phyloP scores from a whole-genome alignment of 2,329 filamentous ascomycete genomes.

The Fusarium sp. region DNA sequence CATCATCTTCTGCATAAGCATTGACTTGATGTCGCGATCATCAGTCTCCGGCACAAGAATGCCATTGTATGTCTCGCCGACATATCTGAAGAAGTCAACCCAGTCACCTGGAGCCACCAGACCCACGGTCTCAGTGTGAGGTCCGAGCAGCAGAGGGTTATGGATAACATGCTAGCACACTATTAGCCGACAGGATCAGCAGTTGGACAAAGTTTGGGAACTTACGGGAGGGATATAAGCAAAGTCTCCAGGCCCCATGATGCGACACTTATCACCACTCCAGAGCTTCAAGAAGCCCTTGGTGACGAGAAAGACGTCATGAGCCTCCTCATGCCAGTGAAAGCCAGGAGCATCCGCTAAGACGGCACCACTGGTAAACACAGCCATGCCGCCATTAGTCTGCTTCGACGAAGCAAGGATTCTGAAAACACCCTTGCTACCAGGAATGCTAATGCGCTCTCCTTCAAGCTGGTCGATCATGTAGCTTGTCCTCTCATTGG shows the following conservation, averaged over 20 bases:
- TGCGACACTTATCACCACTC: slow-evolving; percentile 64
- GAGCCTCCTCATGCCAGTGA: slow-evolving; percentile 65
- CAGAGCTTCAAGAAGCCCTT: slow-evolving; percentile 66
- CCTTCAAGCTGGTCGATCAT: slow-evolving; percentile 60
- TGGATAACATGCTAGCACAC: slow-evolving; percentile 57
- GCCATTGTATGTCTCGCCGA: slow-evolving; percentile 61
- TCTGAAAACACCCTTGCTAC: slow-evolving; percentile 60
- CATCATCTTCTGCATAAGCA: slow-evolving; percentile 64
- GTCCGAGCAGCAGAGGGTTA: slow-evolving; percentile 63
- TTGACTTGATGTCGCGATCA: slow-evolving; percentile 58
- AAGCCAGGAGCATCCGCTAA: slow-evolving; percentile 60
- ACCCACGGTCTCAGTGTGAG: slow-evolving; percentile 63
- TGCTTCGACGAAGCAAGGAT: slow-evolving; percentile 62
- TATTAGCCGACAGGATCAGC: background rate
- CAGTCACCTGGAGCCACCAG: slow-evolving; percentile 66
- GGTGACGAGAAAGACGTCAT: slow-evolving; percentile 65
- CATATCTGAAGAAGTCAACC: slow-evolving; percentile 68
- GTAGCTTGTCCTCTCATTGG: slow-evolving; percentile 50
- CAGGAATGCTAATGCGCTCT: slow-evolving; percentile 61
- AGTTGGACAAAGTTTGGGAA: background rate
- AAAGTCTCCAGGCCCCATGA: slow-evolving; percentile 65
- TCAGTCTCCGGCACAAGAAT: slow-evolving; percentile 61
- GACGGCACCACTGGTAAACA: slow-evolving; percentile 59
- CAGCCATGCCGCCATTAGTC: slow-evolving; percentile 59
- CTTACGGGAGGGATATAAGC: slow-evolving; percentile 64